These are phyloP conservation scores for Rhizophagus clarus DNA, from an alignment of 192 early-diverging fungal genomes.

Conservation along the genomic window DNA sequence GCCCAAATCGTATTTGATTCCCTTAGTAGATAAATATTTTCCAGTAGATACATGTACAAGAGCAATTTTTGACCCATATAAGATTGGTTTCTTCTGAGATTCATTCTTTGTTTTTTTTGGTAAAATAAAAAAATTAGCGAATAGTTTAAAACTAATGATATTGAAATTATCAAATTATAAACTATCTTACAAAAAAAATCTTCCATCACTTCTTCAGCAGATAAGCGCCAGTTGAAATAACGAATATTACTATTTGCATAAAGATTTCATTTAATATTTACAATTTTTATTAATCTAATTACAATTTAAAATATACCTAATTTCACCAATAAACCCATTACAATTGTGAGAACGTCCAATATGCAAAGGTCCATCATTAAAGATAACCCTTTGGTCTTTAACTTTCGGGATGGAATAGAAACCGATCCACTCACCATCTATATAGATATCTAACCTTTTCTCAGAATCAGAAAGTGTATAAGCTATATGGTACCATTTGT, in stretches of 20 bases:
- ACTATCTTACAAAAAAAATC: slow-evolving; percentile 10
- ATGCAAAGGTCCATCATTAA: slow-evolving; percentile 20
- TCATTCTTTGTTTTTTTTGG: too few species aligned
- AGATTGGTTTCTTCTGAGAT: background rate
- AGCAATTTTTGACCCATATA: background rate
- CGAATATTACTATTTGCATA: slow-evolving; percentile 24
- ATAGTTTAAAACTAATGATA: too few species aligned
- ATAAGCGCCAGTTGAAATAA: slow-evolving; percentile 33
- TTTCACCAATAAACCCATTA: background rate
- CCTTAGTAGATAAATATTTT: background rate
- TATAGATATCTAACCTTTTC: slow-evolving; percentile 15
- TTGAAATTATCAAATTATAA: background rate
- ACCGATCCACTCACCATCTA: slow-evolving; percentile 7
- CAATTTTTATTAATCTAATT: background rate
- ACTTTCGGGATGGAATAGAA: background rate
- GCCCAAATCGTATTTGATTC: background rate
- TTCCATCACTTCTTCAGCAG: slow-evolving; percentile 18
- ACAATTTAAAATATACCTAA: slow-evolving; percentile 11
- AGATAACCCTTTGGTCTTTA: background rate
- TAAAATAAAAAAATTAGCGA: too few species aligned
- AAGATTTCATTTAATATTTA: background rate
- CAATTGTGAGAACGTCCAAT: background rate
- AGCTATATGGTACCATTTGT: slow-evolving; percentile 24
- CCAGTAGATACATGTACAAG: background rate
- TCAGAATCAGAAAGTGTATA: slow-evolving; percentile 21